Base-by-base conservation (phyloP, 306 rosid species). In the Myrica gale region DNA sequence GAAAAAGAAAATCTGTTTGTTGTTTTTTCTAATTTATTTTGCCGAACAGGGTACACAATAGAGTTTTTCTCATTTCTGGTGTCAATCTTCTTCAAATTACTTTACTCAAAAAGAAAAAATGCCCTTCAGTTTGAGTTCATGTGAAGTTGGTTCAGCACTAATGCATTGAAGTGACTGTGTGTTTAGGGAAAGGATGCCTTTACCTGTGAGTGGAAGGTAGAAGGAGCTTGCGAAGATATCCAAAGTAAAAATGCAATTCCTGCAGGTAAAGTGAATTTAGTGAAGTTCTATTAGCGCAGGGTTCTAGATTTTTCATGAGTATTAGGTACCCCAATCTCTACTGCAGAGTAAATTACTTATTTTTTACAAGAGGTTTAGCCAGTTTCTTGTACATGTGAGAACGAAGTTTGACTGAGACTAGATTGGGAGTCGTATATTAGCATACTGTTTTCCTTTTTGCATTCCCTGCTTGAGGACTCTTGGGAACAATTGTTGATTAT, bases 161-260 rank as follows among this genome's bases (percentile, higher is more conserved):
- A 79, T 76, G 17, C 84, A 10, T 52, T 60, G 68, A 73, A 39
- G 61, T 44, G 57, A 50, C 78, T 60, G 26, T 76, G 55, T 84
- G 47, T 71, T 19, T 68, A 90, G 93, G 85, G 76, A 75, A 90
- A 79, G 88, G 86, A 77, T 46, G 68, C 80, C 77, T 79, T 85
- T 16, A 61, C 39, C 60, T 51, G 37, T 51, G 86, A 86, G 66
- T 82, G 85, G 91, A 90, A 43, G 86, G 90, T 83, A 19, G 85
- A 83, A 77, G 92, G 98, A 75, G 82, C 79, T 47, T 74, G 80
- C 57, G 85, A 85, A 76, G 89, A 84, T 73, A 92, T 95, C 85
- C 80, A 68, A 47, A 82, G 63, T 79, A 74, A 85, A 85, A 77
- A 92, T 78, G 86, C 75, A 56, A 80, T 92, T 51, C 88, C 97